Evolutionary conservation across 1,284 basidiomycete species (phyloP), one percentile per base, ranked within the genome.

Genomic region (Anthracocystis panici-leucophaei): DNA sequence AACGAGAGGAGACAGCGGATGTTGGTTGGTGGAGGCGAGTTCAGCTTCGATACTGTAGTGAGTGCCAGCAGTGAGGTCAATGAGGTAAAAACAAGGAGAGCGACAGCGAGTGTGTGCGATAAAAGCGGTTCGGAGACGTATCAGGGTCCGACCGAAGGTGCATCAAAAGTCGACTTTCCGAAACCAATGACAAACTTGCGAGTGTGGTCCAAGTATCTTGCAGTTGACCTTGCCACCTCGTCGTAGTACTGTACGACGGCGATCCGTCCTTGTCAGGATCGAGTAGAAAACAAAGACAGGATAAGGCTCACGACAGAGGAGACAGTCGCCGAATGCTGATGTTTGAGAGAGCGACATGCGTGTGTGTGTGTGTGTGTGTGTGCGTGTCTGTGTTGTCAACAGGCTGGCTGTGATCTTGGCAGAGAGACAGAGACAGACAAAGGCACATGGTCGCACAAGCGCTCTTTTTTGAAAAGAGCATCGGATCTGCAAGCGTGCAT

Each of bases 91-190:
- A 48, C 2, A 57, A 25, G 21, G 20, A 52, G 29, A 38, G n/a
- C 46, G n/a, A 59, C 40, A 52, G 41, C 40, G 27, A n/a, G 14
- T 41, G 35, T 31, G 35, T 21, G 25, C 33, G 18, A n/a, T 53
- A 35, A n/a, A 12, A 41, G 42, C 56, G 49, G 53, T 61, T 70
- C 67, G 67, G 67, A 33, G 61, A 56, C 10, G 11, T 53, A 60
- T 65, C 48, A 70, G 67, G 67, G 61, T 70, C 61, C 67, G 67
- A 70, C 50, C 16, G 54, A 49, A 29, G 25, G n/a, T 65, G 67
- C 67, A 64, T 57, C 40, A 18, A 40, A 5, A 29, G 25, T n/a
- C 4, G 46, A 27, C 23, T 18, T 5, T 14, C 8, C 45, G 14
- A 16, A 16, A 20, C 23, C 11, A 46, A 18, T 27, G 41, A 42